Percentiles rank a stretch among this genome's conserved stretches.
phyloP scores from a whole-genome alignment of 1,284 basidiomycete species.

The Leccinum pachyderme region DNA sequence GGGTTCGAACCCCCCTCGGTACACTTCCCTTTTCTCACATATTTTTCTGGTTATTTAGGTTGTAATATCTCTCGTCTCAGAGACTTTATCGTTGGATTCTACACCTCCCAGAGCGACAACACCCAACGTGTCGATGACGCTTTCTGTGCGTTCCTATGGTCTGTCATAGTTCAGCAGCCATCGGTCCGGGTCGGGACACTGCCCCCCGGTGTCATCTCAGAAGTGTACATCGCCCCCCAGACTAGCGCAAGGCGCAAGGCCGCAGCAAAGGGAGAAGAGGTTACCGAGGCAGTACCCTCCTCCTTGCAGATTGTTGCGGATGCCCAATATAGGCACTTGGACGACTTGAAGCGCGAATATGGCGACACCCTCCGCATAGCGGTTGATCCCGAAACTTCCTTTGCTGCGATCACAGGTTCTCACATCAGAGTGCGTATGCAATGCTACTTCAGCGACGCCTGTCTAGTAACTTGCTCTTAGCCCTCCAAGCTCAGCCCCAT shows the following conservation, averaged over 20 bases:
- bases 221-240: constrained; percentile 77
- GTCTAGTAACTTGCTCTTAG: constrained; percentile 38
- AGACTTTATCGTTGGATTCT: constrained; percentile 68
- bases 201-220: constrained; percentile 52
- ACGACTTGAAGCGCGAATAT: constrained; percentile 53
- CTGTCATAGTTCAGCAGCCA: constrained; percentile 67
- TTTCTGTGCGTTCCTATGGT: constrained; percentile 81
- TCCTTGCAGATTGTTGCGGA: constrained; percentile 53
- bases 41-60: constrained; percentile 41
- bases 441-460: neutral
- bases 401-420: constrained; percentile 78
- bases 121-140: constrained; percentile 68
- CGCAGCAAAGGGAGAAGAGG: constrained; percentile 51
- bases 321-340: constrained; percentile 49
- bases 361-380: constrained; percentile 70
- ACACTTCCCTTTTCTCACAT: constrained; percentile 28
- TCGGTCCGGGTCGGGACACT: constrained; percentile 68
- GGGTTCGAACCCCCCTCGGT: constrained; percentile 45
- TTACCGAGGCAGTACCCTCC: constrained; percentile 40
- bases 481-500: constrained; percentile 76
- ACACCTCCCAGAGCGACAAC: constrained; percentile 41
- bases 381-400: constrained; percentile 69
- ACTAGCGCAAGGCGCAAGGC: constrained; percentile 61
- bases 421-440: constrained; percentile 63
- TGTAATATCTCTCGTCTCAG: constrained; percentile 66